Conservation (phyloP, 495 filamentous ascomycete genomes). For the Trichoderma gamsii region DNA sequence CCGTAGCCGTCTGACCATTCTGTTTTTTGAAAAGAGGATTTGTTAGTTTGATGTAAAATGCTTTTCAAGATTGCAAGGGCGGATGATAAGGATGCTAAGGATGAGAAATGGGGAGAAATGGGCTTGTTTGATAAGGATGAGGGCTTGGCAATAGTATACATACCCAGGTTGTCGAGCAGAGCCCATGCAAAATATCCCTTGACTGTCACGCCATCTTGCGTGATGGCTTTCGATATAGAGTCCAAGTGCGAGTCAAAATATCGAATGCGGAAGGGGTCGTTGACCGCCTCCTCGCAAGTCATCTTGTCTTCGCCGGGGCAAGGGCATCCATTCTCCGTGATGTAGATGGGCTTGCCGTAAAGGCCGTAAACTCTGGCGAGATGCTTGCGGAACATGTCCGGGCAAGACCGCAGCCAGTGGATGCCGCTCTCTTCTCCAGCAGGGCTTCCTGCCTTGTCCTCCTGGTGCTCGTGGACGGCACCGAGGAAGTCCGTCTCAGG, state of each 20-base stretch:
- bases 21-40: not conserved
- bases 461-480: constrained; percentile 38
- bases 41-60: not conserved
- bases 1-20: constrained; percentile 27
- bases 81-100: not conserved
- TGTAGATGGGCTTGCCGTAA: constrained; percentile 42
- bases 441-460: constrained; percentile 40
- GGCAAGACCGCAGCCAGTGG: constrained; percentile 38
- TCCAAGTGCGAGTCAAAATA: constrained; percentile 45
- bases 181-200: constrained; percentile 46
- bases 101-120: not conserved
- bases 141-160: not conserved
- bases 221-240: constrained; percentile 35
- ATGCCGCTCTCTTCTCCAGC: constrained; percentile 44
- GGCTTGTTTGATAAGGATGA: not conserved
- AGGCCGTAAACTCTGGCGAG: constrained; percentile 39
- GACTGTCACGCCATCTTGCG: constrained; percentile 40
- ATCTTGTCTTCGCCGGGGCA: constrained; percentile 40
- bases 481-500: constrained; percentile 43
- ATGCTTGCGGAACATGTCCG: constrained; percentile 40
- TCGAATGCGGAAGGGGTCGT: constrained; percentile 40
- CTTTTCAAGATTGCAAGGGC: not conserved
- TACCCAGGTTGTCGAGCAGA: constrained; percentile 40
- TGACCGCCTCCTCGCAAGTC: constrained; percentile 30
- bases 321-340: constrained; percentile 48